These are phyloP conservation scores for Themeda triandra DNA, from an alignment of 176 grass and related monocot species.

Conservation along the genomic window DNA sequence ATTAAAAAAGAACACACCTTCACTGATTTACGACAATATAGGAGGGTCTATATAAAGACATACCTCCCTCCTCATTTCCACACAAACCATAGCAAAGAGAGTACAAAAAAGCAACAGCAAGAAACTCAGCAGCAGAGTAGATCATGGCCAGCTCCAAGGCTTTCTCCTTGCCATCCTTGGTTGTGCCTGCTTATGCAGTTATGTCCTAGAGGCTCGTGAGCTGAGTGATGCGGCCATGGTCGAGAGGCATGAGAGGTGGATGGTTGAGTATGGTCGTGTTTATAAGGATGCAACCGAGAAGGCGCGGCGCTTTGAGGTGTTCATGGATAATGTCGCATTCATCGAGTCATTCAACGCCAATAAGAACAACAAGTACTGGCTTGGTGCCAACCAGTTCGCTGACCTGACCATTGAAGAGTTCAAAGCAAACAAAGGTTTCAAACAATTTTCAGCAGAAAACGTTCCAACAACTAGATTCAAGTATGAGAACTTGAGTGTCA, in stretches of 20 bases:
- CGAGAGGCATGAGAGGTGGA: not conserved
- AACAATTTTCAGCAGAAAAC: not conserved
- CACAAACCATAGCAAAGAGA: no score
- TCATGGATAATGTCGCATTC: not conserved
- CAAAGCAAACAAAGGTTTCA: not conserved
- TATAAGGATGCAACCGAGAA: not conserved
- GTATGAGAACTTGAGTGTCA: not conserved
- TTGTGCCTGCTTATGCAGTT: not conserved
- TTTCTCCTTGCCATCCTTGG: constrained; percentile 6
- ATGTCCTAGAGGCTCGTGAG: not conserved
- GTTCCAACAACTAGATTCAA: not conserved
- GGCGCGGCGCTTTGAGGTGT: not conserved
- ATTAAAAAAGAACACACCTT: no score
- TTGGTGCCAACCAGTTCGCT: constrained; percentile 7
- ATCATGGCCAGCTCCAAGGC: constrained; percentile 31
- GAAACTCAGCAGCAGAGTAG: no score
- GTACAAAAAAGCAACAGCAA: no score
- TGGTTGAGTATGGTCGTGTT: not conserved
- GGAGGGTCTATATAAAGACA: no score
- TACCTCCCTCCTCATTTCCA: no score
- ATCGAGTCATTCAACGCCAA: not conserved
- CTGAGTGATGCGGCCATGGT: not conserved
- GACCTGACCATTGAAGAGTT: constrained; percentile 3
- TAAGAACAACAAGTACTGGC: not conserved
- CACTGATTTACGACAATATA: no score